Evolutionary conservation across 106 monocot genomes (phyloP), one percentile per base, ranked within the genome.

Genomic region (Platanthera zijinensis): DNA sequence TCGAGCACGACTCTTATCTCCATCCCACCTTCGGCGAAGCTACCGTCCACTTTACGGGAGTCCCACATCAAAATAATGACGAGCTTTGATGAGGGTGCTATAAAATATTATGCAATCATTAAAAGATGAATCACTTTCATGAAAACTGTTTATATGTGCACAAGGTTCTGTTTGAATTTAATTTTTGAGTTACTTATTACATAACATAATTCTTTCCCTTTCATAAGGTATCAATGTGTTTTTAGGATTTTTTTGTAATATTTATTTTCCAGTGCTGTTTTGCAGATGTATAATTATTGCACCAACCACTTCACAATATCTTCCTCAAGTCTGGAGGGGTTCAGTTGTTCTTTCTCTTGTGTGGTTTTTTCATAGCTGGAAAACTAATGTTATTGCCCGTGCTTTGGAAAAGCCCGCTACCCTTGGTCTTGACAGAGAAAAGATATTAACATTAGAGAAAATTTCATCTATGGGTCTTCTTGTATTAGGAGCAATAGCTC

Each of bases 331-430:
- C 63, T 90, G 88, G 90, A 90, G 90, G 66, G 92, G 88, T 80
- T 90, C 90, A 77, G 66, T 82, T 85, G 90, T 92, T 69, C 78
- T 96, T 49, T 96, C 92, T 64, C 82, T 96, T 80, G 81, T 96
- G 25, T 96, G 95, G 92, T 96, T 96, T 81, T 87, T 96, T 69
- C 88, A 92, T 72, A 80, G 95, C 22, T 96, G 95, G 95, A 96
- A 96, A 81, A 87, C 85, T 50, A 89, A 85, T 71, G 79, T 96
- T 64, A 81, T 96, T 52, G 45, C 90, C 52, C 78, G 75, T 77
- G 66, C 77, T 71, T 56, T 90, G 74, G 21, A 87, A 52, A 87
- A 78, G 13, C 64, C 77, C 87, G 50, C 74, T n/a, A 57, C 67
- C 12, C 19, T 76, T 30, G 84, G 86, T 1, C 51, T 88, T 72